These are phyloP conservation scores for Wickerhamiella domercqiae DNA, from an alignment of 805 yeast genomes.

Conservation along the genomic window DNA sequence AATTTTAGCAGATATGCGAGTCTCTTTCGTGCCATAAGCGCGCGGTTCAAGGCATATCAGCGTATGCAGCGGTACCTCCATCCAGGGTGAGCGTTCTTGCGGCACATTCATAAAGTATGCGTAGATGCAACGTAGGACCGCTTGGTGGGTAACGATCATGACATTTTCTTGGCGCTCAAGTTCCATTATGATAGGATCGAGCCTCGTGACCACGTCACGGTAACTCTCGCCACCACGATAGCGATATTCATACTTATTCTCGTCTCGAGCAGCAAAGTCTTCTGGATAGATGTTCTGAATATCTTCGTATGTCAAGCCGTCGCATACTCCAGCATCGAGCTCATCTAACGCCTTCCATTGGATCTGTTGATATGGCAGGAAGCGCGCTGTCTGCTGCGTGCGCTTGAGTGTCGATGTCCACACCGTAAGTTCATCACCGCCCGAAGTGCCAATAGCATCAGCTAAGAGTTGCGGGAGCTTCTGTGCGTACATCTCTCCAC, in stretches of 20 bases:
- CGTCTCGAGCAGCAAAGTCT: constrained; percentile 91
- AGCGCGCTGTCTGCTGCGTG: constrained; percentile 84
- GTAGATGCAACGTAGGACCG: constrained; percentile 87
- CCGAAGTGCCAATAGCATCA: constrained; percentile 31
- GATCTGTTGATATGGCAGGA: constrained; percentile 63
- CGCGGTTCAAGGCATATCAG: constrained; percentile 88
- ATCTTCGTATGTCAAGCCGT: constrained; percentile 91
- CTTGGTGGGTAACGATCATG: constrained; percentile 92
- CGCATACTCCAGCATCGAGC: constrained; percentile 94
- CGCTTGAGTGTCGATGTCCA: constrained; percentile 91
- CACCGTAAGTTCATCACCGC: constrained; percentile 49
- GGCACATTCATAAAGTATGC: constrained; percentile 98
- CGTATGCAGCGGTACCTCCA: constrained; percentile 95
- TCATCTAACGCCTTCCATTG: constrained; percentile 97
- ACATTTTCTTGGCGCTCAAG: constrained; percentile 94
- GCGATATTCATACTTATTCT: constrained; percentile 85
- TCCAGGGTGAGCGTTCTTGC: constrained; percentile 96
- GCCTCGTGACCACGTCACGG: constrained; percentile 82
- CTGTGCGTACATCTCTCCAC: constrained; percentile 72
- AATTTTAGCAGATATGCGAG: constrained; percentile 83
- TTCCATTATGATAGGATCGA: constrained; percentile 98
- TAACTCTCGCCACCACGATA: constrained; percentile 97
- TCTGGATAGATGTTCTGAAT: constrained; percentile 76
- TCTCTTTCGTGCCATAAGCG: constrained; percentile 78
- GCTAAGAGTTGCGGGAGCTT: constrained; percentile 65